These are phyloP conservation scores for Ganoderma leucocontextum DNA, from an alignment of 1,284 basidiomycete genomes.

Conservation along the genomic window DNA sequence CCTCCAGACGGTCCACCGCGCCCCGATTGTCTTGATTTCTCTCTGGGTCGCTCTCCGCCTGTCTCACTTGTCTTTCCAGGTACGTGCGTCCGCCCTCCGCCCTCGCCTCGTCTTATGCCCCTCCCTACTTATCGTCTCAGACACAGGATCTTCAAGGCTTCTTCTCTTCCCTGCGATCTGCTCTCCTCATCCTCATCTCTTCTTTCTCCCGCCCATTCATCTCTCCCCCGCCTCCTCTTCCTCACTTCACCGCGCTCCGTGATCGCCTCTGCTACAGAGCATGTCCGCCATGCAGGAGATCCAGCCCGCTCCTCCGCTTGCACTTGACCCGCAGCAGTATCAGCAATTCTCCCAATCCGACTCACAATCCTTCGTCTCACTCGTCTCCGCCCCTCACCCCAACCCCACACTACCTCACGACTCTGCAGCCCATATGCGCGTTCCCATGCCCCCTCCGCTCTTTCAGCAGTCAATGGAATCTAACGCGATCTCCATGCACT, in stretches of 20 bases:
- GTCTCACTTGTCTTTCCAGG: conserved; percentile 20
- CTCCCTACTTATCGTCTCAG: conserved; percentile 12
- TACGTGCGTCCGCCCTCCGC: conserved; percentile 11
- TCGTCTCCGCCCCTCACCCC: conserved; percentile 39
- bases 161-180: conserved; percentile 24
- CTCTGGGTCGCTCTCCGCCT: conserved; percentile 11
- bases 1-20: background rate
- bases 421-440: conserved; percentile 41
- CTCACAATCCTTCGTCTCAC: conserved; percentile 35
- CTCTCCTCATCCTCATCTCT: conserved; percentile 15
- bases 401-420: conserved; percentile 38
- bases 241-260: conserved; percentile 25
- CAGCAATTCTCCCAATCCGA: conserved; percentile 37
- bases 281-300: conserved; percentile 42
- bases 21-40: conserved; percentile 24
- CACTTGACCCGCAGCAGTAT: conserved; percentile 40
- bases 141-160: conserved; percentile 15
- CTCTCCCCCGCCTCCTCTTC: conserved; percentile 18
- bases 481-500: conserved; percentile 48
- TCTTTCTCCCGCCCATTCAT: conserved; percentile 25
- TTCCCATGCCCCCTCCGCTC: conserved; percentile 39
- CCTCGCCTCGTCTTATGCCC: conserved; percentile 23
- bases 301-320: conserved; percentile 32
- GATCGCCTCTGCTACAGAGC: conserved; percentile 25
- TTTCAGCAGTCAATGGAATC: conserved; percentile 51